Conservation (phyloP, 257 asterid species). For the Rhazya stricta region DNA sequence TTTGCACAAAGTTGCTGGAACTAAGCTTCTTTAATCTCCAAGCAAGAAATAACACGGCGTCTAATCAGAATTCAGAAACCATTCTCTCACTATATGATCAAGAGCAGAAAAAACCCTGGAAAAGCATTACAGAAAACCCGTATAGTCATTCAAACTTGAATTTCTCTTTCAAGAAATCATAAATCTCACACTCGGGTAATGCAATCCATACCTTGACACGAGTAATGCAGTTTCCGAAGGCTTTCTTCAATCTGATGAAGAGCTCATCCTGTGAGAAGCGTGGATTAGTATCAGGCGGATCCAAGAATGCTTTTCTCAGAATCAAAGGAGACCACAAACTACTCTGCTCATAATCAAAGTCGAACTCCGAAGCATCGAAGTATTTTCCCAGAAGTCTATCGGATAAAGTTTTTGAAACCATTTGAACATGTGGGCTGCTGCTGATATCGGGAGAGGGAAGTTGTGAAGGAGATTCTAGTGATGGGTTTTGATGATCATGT, state of each 20-base stretch:
- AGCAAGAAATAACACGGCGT: background rate
- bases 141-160: background rate
- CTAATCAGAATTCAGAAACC: background rate
- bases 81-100: background rate
- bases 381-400: slow-evolving; percentile 42
- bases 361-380: slow-evolving; percentile 44
- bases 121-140: background rate
- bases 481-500: background rate
- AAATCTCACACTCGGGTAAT: background rate
- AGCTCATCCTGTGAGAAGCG: background rate
- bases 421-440: slow-evolving; percentile 16
- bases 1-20: background rate
- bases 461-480: background rate
- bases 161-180: background rate
- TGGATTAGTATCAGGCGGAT: slow-evolving; percentile 3
- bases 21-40: background rate
- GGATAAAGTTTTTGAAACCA: slow-evolving; percentile 33
- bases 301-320: slow-evolving; percentile 20
- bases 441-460: background rate
- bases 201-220: slow-evolving; percentile 16
- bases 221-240: slow-evolving; percentile 19
- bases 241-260: background rate
- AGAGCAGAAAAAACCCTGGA: slow-evolving; percentile 19
- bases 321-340: slow-evolving; percentile 43
- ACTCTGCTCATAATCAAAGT: slow-evolving; percentile 37